phyloP scores from a whole-genome alignment of 2,329 filamentous ascomycete genomes.

The Parastagonospora nodorum region DNA sequence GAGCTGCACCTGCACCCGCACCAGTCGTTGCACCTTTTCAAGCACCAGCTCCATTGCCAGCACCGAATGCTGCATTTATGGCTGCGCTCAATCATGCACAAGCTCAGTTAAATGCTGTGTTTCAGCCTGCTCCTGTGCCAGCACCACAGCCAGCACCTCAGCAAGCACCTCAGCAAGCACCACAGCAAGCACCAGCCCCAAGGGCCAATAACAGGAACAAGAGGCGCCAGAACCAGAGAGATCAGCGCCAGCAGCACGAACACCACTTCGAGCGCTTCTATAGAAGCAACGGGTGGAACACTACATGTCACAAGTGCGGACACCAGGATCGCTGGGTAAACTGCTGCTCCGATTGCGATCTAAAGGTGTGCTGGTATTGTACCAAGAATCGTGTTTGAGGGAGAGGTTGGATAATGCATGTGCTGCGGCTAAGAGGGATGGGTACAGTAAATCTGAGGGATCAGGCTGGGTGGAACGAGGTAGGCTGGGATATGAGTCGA shows the following conservation, averaged over 20 bases:
- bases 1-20: background rate
- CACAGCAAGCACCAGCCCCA: no score
- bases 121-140: background rate
- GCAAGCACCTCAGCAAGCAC: background rate
- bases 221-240: no score
- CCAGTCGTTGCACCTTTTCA: background rate
- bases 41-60: background rate
- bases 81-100: background rate
- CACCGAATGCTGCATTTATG: background rate
- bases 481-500: no score
- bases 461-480: no score
- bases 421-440: no score
- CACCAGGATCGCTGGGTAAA: constrained; percentile 4
- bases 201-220: no score
- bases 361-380: constrained; percentile 8
- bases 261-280: constrained; percentile 4
- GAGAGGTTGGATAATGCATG: no score
- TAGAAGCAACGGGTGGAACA: constrained; percentile 3
- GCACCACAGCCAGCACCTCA: background rate
- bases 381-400: constrained; percentile 1
- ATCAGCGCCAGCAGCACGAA: no score
- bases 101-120: background rate
- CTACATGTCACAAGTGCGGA: constrained; percentile 1
- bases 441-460: no score
- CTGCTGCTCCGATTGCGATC: constrained; percentile 1